Evolutionary conservation across 116 monocot species (phyloP).

Genomic region (Trichopus zeylanicus): DNA sequence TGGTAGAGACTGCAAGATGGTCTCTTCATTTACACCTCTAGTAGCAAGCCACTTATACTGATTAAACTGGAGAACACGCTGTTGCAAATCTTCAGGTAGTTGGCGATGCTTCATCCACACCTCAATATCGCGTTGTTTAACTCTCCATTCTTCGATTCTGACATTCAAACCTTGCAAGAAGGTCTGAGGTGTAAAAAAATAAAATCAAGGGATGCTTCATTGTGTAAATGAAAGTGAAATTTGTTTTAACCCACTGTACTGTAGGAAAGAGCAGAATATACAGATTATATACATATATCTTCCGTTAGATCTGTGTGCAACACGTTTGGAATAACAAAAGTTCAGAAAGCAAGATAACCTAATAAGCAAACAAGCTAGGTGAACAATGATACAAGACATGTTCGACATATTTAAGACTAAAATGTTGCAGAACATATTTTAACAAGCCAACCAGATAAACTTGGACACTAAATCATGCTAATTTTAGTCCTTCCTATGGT

Average conservation of each 20-base stretch:
- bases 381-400: neutral
- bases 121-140: constrained; percentile 80
- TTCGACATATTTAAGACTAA: no score
- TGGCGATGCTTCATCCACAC: constrained; percentile 98
- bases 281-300: no score
- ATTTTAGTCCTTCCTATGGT: neutral
- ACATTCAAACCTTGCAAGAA: constrained; percentile 77
- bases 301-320: no score
- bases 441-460: neutral
- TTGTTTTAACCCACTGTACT: no score
- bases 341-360: no score
- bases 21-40: constrained; percentile 92
- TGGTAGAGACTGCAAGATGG: constrained; percentile 71
- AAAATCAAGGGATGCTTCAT: neutral
- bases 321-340: neutral
- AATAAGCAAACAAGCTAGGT: no score
- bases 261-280: no score
- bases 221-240: neutral
- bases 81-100: constrained; percentile 72
- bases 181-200: constrained; percentile 26
- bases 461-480: neutral
- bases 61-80: constrained; percentile 72
- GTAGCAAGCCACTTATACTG: constrained; percentile 98
- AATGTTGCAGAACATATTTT: neutral
- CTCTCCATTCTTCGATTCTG: constrained; percentile 91